phyloP scores from a whole-genome alignment of 2,329 filamentous ascomycete species.

The Fusarium odoratissimum region DNA sequence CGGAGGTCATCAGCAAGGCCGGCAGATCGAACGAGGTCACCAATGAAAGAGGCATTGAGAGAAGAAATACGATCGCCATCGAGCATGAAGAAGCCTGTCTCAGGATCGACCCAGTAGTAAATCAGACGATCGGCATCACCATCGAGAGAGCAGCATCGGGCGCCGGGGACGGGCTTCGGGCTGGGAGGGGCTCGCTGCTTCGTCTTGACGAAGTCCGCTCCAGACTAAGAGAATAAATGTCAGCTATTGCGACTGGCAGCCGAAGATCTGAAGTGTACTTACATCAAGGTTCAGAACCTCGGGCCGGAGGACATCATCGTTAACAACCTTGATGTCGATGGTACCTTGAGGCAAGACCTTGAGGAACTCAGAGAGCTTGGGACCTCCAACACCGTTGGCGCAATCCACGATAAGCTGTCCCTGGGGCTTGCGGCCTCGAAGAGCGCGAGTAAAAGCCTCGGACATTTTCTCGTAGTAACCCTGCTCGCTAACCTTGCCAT shows the following conservation, averaged over 20 bases:
- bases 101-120: slow-evolving; percentile 90
- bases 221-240: slow-evolving; percentile 68
- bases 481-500: slow-evolving; percentile 87
- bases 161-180: slow-evolving; percentile 79
- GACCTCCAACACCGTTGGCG: slow-evolving; percentile 95
- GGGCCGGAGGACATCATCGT: slow-evolving; percentile 91
- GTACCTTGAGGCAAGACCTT: slow-evolving; percentile 81
- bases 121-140: slow-evolving; percentile 96
- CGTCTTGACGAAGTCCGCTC: slow-evolving; percentile 97
- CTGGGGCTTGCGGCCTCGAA: slow-evolving; percentile 78
- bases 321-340: slow-evolving; percentile 87
- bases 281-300: slow-evolving; percentile 91
- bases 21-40: slow-evolving; percentile 83
- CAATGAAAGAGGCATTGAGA: slow-evolving; percentile 92
- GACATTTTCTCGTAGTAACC: slow-evolving; percentile 96
- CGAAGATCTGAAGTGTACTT: slow-evolving; percentile 48
- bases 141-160: slow-evolving; percentile 90
- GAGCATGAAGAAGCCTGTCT: slow-evolving; percentile 88
- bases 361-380: slow-evolving; percentile 86
- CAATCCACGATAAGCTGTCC: slow-evolving; percentile 89
- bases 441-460: slow-evolving; percentile 84
- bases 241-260: slow-evolving; percentile 4
- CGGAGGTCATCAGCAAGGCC: slow-evolving; percentile 83
- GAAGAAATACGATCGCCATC: slow-evolving; percentile 98
- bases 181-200: slow-evolving; percentile 89